These are phyloP conservation scores for Nakazawaea populi DNA, from an alignment of 805 yeast genomes.

Conservation along the genomic window DNA sequence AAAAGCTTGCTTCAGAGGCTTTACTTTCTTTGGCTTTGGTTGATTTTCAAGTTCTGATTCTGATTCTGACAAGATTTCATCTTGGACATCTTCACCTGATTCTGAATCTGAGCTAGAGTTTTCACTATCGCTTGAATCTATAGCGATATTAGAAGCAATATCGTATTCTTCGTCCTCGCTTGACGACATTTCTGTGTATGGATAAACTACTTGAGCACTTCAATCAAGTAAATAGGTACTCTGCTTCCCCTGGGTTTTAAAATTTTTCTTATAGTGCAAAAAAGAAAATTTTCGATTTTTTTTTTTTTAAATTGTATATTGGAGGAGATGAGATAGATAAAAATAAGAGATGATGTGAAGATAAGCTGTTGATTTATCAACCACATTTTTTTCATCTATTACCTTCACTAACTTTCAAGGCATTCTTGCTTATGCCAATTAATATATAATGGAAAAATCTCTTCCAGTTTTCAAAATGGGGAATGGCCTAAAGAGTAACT, in stretches of 20 bases:
- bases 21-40: slow-evolving; percentile 17
- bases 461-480: too few species aligned
- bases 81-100: slow-evolving; percentile 37
- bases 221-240: neutral
- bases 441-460: too few species aligned
- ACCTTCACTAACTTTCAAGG: too few species aligned
- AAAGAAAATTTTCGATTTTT: neutral
- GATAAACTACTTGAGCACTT: neutral
- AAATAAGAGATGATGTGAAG: neutral
- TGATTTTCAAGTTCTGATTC: slow-evolving; percentile 34
- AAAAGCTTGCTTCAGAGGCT: slow-evolving; percentile 19
- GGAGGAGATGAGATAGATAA: neutral
- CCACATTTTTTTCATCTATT: too few species aligned
- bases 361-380: too few species aligned
- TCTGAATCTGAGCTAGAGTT: slow-evolving; percentile 20
- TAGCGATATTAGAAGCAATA: slow-evolving; percentile 56
- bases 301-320: neutral
- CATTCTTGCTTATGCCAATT: too few species aligned
- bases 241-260: neutral
- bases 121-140: slow-evolving; percentile 29
- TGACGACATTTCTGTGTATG: slow-evolving; percentile 16
- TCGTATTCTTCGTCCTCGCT: slow-evolving; percentile 47
- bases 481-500: too few species aligned
- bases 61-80: slow-evolving; percentile 44
- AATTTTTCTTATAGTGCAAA: neutral